Percentiles rank a stretch among this genome's conserved stretches.
Conservation (phyloP, 768 basidiomycete species). For the Termitomyces sp. region DNA sequence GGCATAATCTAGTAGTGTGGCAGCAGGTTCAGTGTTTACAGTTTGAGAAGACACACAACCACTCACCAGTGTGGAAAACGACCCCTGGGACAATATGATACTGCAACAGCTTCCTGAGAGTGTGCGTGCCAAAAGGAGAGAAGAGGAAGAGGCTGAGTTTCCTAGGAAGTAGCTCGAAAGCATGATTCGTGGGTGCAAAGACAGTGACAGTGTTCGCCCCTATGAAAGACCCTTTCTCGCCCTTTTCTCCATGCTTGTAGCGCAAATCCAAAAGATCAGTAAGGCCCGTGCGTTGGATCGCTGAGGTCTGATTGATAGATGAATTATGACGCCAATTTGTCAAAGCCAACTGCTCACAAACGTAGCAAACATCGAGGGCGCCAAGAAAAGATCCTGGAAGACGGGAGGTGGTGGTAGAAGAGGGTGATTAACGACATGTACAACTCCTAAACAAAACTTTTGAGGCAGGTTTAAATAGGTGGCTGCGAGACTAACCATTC, state of each 20-base stretch:
- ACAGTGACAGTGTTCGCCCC: conserved; percentile 43
- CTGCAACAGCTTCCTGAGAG: conserved; percentile 47
- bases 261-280: conserved; percentile 41
- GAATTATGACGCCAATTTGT: background rate
- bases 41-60: background rate
- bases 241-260: conserved; percentile 29
- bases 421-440: conserved; percentile 51
- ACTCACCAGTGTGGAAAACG: conserved; percentile 45
- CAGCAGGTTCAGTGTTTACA: background rate
- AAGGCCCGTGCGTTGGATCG: conserved; percentile 45
- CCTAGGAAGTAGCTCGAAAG: conserved; percentile 41
- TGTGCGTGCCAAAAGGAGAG: conserved; percentile 49
- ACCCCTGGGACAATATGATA: conserved; percentile 51
- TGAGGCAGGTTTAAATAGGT: background rate
- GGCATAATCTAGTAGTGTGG: conserved; percentile 18
- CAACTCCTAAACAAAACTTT: conserved; percentile 25
- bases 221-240: conserved; percentile 31
- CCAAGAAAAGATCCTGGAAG: conserved; percentile 42
- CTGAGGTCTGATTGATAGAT: conserved; percentile 38
- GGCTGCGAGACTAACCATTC: conserved; percentile 37
- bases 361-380: conserved; percentile 39
- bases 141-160: conserved; percentile 51
- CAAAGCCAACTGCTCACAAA: conserved; percentile 27
- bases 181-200: conserved; percentile 50
- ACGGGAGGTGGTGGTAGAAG: conserved; percentile 48